Percentiles rank a stretch among this genome's conserved stretches.
Evolutionary conservation across 495 filamentous ascomycete species (phyloP).

Genomic region (Penicillium canescens): DNA sequence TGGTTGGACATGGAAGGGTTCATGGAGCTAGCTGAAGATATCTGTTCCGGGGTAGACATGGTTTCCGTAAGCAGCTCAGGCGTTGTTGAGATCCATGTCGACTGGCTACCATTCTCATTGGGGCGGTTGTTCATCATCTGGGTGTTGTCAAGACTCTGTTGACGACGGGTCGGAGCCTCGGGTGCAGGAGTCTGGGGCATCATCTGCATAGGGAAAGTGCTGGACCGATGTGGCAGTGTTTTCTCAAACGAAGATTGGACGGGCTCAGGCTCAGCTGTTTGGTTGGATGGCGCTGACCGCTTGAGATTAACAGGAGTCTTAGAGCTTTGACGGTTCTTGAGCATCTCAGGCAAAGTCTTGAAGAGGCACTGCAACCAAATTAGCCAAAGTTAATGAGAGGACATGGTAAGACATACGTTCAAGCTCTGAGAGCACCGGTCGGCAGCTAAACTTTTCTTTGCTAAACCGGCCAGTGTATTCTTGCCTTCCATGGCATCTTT

Average conservation of each 20-base stretch:
- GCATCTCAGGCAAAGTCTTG: conserved; percentile 71
- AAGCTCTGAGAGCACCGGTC: conserved; percentile 79
- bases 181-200: conserved; percentile 19
- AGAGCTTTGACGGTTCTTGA: conserved; percentile 57
- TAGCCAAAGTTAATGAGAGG: background rate
- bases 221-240: conserved; percentile 43
- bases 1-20: conserved; percentile 24
- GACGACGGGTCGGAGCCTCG: conserved; percentile 23
- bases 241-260: conserved; percentile 29
- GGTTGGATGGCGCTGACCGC: conserved; percentile 38
- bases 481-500: conserved; percentile 82
- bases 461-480: conserved; percentile 73
- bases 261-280: conserved; percentile 23
- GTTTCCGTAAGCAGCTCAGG: conserved; percentile 33
- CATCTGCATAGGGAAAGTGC: conserved; percentile 48
- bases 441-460: conserved; percentile 83
- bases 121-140: conserved; percentile 22
- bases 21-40: conserved; percentile 13
- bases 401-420: conserved; percentile 51
- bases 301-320: conserved; percentile 40
- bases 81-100: conserved; percentile 32
- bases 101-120: conserved; percentile 21
- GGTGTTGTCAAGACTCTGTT: conserved; percentile 36
- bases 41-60: conserved; percentile 33
- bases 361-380: conserved; percentile 60